Evolutionary conservation across 163 green algal genomes (phyloP).

Genomic region (Scenedesmus sp.): DNA sequence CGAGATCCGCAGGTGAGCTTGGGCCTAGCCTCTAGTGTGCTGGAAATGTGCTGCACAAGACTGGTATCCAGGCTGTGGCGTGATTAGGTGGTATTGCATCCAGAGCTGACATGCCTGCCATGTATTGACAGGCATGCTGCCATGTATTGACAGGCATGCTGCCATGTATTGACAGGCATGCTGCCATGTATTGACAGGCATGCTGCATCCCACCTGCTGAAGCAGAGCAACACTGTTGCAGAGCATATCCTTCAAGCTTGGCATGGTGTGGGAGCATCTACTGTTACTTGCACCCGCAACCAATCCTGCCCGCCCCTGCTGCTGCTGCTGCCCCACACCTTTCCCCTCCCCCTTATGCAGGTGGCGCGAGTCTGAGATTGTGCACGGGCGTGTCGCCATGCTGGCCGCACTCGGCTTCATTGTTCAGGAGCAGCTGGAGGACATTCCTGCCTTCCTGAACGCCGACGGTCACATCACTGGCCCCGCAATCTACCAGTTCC

Average conservation of each 20-base stretch:
- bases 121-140: too few species aligned
- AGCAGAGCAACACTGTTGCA: too few species aligned
- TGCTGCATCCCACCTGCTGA: too few species aligned
- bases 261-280: too few species aligned
- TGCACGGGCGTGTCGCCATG: slow-evolving; percentile 82
- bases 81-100: too few species aligned
- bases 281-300: too few species aligned
- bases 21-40: not conserved
- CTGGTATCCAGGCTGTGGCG: not conserved
- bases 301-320: too few species aligned
- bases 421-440: slow-evolving; percentile 77
- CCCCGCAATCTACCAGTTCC: slow-evolving; percentile 56
- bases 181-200: too few species aligned
- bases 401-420: slow-evolving; percentile 79
- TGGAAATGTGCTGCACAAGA: not conserved
- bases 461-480: slow-evolving; percentile 71
- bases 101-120: too few species aligned
- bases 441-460: slow-evolving; percentile 77
- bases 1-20: slow-evolving; percentile 52
- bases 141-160: too few species aligned
- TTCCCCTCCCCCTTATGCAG: not conserved
- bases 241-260: too few species aligned
- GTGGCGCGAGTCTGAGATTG: slow-evolving; percentile 81
- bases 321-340: not conserved
- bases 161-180: too few species aligned